phyloP scores from a whole-genome alignment of 805 yeast species.

The Yarrowia sp. region DNA sequence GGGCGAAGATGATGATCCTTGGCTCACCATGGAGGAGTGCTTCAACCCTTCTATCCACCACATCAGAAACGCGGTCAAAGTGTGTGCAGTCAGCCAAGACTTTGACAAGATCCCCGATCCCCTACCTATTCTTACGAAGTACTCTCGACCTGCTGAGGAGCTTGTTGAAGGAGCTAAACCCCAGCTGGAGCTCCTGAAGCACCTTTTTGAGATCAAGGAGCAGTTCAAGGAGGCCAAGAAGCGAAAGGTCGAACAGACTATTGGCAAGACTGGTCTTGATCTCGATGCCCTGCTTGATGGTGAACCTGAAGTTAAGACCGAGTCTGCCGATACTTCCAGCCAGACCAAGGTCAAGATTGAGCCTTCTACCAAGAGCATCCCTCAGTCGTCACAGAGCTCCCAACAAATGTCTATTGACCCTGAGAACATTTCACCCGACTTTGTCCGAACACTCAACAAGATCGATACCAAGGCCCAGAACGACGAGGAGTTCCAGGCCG shows the following conservation, averaged over 20 bases:
- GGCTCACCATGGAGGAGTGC: constrained; percentile 47
- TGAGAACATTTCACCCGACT: constrained; percentile 27
- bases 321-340: background rate
- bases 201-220: constrained; percentile 42
- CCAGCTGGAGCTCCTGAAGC: constrained; percentile 39
- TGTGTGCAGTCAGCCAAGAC: constrained; percentile 50
- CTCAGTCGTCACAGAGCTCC: constrained; percentile 12
- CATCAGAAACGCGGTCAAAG: constrained; percentile 44
- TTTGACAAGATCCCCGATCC: constrained; percentile 49
- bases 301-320: constrained; percentile 1
- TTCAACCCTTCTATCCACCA: constrained; percentile 47
- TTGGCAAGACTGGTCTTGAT: constrained; percentile 41
- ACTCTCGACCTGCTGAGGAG: constrained; percentile 43
- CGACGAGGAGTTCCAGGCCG: constrained; percentile 21
- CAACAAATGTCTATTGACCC: constrained; percentile 28
- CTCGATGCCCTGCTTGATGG: constrained; percentile 43
- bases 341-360: background rate
- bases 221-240: constrained; percentile 38
- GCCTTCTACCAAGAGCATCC: background rate
- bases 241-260: constrained; percentile 9
- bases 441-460: constrained; percentile 32
- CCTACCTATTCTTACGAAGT: constrained; percentile 44
- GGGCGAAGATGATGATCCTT: constrained; percentile 42
- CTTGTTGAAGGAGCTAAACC: constrained; percentile 40
- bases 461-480: constrained; percentile 21